phyloP scores from a whole-genome alignment of 371 early-diverging fungal genomes.

The Mortierella sp. region DNA sequence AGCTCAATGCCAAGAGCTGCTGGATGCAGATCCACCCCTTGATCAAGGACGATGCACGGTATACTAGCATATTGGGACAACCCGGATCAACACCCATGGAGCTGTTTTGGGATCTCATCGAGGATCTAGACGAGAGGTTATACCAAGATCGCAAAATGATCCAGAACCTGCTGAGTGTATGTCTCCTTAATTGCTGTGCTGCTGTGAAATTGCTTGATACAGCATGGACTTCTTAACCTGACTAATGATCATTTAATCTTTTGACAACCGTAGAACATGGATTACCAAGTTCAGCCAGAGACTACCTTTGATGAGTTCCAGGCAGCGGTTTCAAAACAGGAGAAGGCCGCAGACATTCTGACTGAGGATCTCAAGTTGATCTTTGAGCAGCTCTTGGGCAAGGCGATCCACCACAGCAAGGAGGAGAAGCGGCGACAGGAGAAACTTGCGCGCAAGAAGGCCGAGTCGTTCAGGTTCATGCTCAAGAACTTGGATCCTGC shows the following conservation, averaged over 20 bases:
- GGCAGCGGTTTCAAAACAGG: slow-evolving; percentile 48
- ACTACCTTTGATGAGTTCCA: slow-evolving; percentile 68
- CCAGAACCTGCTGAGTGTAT: slow-evolving; percentile 68
- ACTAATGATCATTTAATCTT: not conserved
- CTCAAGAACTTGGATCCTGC: slow-evolving; percentile 77
- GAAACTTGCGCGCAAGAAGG: slow-evolving; percentile 74
- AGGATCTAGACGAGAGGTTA: slow-evolving; percentile 82
- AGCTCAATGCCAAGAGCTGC: slow-evolving; percentile 76
- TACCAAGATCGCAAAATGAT: slow-evolving; percentile 80
- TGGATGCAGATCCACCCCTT: slow-evolving; percentile 91
- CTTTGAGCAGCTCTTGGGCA: slow-evolving; percentile 70
- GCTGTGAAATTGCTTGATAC: not conserved
- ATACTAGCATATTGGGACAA: slow-evolving; percentile 82
- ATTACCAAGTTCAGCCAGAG: slow-evolving; percentile 66
- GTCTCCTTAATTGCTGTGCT: not conserved
- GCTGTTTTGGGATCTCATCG: slow-evolving; percentile 91
- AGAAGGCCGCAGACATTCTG: slow-evolving; percentile 39
- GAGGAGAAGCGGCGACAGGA: slow-evolving; percentile 85
- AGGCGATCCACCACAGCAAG: slow-evolving; percentile 72
- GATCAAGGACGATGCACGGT: slow-evolving; percentile 80
- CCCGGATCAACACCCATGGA: slow-evolving; percentile 91
- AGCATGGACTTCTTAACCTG: not conserved
- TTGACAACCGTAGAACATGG: slow-evolving; percentile 50
- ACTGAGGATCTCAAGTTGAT: slow-evolving; percentile 61
- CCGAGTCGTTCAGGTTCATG: slow-evolving; percentile 81